These are phyloP conservation scores for Aspergillus biplanus DNA, from an alignment of 495 filamentous ascomycete species.

Conservation along the genomic window DNA sequence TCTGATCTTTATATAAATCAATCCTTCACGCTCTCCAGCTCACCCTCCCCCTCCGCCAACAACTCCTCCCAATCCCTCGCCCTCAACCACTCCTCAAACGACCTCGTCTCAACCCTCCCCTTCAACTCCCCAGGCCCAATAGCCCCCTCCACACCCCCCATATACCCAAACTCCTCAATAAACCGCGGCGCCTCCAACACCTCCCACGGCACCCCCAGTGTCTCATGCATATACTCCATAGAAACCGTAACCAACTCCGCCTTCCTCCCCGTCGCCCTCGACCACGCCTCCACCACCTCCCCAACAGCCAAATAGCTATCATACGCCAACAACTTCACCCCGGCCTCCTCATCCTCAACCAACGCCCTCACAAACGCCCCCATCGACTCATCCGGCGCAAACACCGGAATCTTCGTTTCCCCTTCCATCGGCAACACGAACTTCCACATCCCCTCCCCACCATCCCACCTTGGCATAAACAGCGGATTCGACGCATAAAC, in stretches of 20 bases:
- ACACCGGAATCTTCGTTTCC: constrained; percentile 37
- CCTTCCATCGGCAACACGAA: constrained; percentile 32
- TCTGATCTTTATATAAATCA: not conserved
- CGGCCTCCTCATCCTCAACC: constrained; percentile 36
- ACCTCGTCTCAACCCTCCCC: constrained; percentile 27
- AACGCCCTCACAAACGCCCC: constrained; percentile 48
- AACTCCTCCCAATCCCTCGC: constrained; percentile 16
- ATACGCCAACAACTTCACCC: constrained; percentile 46
- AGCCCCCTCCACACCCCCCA: constrained; percentile 37
- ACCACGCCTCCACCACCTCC: constrained; percentile 37
- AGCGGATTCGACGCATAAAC: constrained; percentile 39
- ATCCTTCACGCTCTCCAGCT: constrained; percentile 13
- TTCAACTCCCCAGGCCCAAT: constrained; percentile 41
- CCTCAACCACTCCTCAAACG: constrained; percentile 39
- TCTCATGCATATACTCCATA: constrained; percentile 35
- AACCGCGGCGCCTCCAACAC: constrained; percentile 38
- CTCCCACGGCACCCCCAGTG: constrained; percentile 41
- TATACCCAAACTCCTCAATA: constrained; percentile 45
- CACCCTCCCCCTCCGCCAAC: constrained; percentile 3
- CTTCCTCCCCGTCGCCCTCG: constrained; percentile 35
- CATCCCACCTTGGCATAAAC: constrained; percentile 35
- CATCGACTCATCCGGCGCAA: constrained; percentile 39
- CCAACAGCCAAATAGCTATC: constrained; percentile 38
- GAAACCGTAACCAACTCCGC: constrained; percentile 31
- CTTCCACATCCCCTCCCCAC: constrained; percentile 27